phyloP scores from a whole-genome alignment of 2,329 filamentous ascomycete genomes.

The Dactylellina haptotyla region DNA sequence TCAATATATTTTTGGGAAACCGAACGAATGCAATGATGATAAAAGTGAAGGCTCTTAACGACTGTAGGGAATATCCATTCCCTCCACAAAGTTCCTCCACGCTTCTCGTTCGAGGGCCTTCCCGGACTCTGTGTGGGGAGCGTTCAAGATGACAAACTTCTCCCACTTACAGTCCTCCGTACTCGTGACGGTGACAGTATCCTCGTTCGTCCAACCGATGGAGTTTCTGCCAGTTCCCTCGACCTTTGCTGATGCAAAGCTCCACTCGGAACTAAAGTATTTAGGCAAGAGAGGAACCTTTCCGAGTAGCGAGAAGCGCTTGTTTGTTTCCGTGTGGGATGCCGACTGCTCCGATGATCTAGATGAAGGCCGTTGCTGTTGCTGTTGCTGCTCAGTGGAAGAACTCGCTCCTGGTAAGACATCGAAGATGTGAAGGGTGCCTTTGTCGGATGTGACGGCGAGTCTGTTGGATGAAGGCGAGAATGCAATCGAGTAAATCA shows the following conservation, averaged over 20 bases:
- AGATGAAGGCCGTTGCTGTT: slow-evolving; percentile 40
- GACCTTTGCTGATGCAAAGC: slow-evolving; percentile 81
- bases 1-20: not conserved
- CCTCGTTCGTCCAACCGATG: slow-evolving; percentile 83
- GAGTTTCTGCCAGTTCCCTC: slow-evolving; percentile 86
- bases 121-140: slow-evolving; percentile 39
- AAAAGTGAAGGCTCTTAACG: no score
- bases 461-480: slow-evolving; percentile 82
- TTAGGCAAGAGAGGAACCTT: slow-evolving; percentile 85
- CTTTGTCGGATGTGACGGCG: slow-evolving; percentile 95
- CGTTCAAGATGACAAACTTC: slow-evolving; percentile 77
- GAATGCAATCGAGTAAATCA: slow-evolving; percentile 87
- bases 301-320: slow-evolving; percentile 86
- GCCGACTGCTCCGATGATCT: slow-evolving; percentile 47
- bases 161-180: slow-evolving; percentile 89
- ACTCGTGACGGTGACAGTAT: slow-evolving; percentile 78
- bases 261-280: slow-evolving; percentile 89
- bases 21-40: not conserved
- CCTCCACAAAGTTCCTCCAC: slow-evolving; percentile 49
- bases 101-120: slow-evolving; percentile 46
- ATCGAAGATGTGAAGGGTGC: slow-evolving; percentile 93
- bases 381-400: slow-evolving; percentile 34
- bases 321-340: slow-evolving; percentile 67
- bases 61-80: slow-evolving; percentile 47
- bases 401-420: slow-evolving; percentile 63